Evolutionary conservation across 495 filamentous ascomycete genomes (phyloP), one percentile per base, ranked within the genome.

Genomic region (Clohesyomyces aquaticus): DNA sequence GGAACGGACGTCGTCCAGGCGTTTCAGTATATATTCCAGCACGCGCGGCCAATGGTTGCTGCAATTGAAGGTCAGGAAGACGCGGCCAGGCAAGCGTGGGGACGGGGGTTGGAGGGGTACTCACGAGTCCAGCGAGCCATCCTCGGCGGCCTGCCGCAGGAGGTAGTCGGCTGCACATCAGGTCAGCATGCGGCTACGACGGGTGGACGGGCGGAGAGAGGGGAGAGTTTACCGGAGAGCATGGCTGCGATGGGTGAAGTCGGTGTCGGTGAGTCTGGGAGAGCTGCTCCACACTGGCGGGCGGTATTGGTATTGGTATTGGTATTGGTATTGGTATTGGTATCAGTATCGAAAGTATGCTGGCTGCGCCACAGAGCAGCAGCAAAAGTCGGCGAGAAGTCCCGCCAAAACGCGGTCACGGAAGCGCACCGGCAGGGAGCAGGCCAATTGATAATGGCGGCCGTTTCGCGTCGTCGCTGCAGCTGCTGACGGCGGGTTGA

Each of bases 121-220:
- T 75, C 82, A 92, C 90, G 83, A 80, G 65, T 90, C 85, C 74
- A 93, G 85, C 23, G 79, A 75, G 43, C 85, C 86, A 74, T 88
- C 87, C 65, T 81, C 77, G 66, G 88, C 87, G 74, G 84, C 81
- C 65, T 71, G 75, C 67, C 80, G 78, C 47, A 94, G 78, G 65
- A 88, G 76, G 71, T 83, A 83, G 70, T 25, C 21, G 23, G 45
- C 43, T 12, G 42, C 14, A 27, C 43, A 32, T 45, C 55, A 23
- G 26, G 55, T 58, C 23, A 63, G 59, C 54, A 61, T 51, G 32
- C 28, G 55, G 41, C 35, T 11, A 23, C 21, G 14, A 14, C 18
- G 53, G 35, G 53, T n/a, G n/a, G n/a, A n/a, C n/a, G n/a, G n/a
- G n/a, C 32, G 32, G 14, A 38, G 32, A 14, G 32, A 38, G 32